Evolutionary conservation across 2,329 filamentous ascomycete species (phyloP).

Genomic region (Arthrobotrys sphaeroides): DNA sequence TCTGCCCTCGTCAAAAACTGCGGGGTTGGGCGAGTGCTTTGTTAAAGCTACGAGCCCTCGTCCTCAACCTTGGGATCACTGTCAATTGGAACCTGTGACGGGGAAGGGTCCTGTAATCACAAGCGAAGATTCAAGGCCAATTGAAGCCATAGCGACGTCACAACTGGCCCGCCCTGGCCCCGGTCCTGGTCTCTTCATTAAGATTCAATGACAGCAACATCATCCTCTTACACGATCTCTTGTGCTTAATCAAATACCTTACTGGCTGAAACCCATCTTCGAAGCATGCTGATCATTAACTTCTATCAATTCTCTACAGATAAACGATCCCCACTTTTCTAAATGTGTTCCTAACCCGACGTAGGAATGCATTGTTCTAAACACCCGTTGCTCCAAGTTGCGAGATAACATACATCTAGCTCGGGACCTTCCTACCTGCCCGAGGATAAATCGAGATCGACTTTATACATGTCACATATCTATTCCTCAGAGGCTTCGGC

Average conservation of each 20-base stretch:
- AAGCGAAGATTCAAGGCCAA: slow-evolving; percentile 25
- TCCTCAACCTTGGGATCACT: neutral
- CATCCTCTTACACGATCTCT: neutral
- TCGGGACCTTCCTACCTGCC: neutral
- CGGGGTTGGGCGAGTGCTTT: neutral
- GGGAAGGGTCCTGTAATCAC: slow-evolving; percentile 29
- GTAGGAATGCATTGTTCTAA: slow-evolving; percentile 49
- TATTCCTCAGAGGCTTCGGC: slow-evolving; percentile 31
- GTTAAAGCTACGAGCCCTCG: neutral
- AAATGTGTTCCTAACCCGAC: slow-evolving; percentile 48
- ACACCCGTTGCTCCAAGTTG: slow-evolving; percentile 38
- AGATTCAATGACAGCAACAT: neutral
- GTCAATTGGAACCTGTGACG: slow-evolving; percentile 25
- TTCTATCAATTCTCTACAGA: neutral
- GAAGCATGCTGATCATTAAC: neutral
- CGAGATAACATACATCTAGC: slow-evolving; percentile 47
- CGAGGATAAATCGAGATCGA: neutral
- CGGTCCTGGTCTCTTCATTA: neutral
- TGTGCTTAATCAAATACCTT: neutral
- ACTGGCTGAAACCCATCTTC: neutral
- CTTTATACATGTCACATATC: slow-evolving; percentile 33
- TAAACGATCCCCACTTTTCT: neutral
- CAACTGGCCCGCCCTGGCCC: neutral
- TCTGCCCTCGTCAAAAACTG: neutral
- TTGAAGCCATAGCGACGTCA: slow-evolving; percentile 49